Evolutionary conservation across 2,329 filamentous ascomycete genomes (phyloP).

Genomic region (Lojkania enalia): DNA sequence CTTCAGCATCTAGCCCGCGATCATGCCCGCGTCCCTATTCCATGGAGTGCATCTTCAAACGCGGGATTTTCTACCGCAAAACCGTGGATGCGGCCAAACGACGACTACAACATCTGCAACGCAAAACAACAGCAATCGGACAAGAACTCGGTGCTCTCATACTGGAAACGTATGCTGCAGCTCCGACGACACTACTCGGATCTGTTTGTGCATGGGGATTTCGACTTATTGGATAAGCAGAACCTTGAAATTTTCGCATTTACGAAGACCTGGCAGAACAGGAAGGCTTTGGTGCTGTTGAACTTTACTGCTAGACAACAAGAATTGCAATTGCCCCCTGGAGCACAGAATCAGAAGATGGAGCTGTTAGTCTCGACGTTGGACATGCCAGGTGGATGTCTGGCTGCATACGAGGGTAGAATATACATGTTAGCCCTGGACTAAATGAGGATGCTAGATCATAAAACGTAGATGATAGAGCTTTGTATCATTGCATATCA

Average conservation of each 20-base stretch:
- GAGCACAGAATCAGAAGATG: conserved; percentile 34
- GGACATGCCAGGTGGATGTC: conserved; percentile 18
- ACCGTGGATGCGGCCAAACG: conserved; percentile 65
- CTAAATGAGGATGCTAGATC: too few relatives aligned
- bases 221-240: conserved; percentile 56
- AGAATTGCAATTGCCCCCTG: conserved; percentile 39
- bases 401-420: conserved; percentile 35
- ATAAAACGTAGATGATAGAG: too few relatives aligned
- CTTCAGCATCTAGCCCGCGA: conserved; percentile 66
- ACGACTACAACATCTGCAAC: conserved; percentile 59
- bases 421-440: conserved; percentile 34
- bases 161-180: conserved; percentile 62
- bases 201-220: conserved; percentile 65
- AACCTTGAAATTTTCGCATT: conserved; percentile 61
- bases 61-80: conserved; percentile 61
- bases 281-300: conserved; percentile 35
- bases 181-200: conserved; percentile 61
- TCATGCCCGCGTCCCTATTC: conserved; percentile 69
- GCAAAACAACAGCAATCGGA: conserved; percentile 56
- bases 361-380: conserved; percentile 29
- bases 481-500: too few relatives aligned
- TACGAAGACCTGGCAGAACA: conserved; percentile 34
- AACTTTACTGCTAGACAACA: conserved; percentile 40
- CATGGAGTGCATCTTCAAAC: conserved; percentile 61
- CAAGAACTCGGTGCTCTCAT: conserved; percentile 57